Percentiles rank a stretch among this genome's conserved stretches.
These are phyloP conservation scores for Lentinula novae-zelandiae DNA, from an alignment of 1,284 basidiomycete genomes.

Conservation along the genomic window DNA sequence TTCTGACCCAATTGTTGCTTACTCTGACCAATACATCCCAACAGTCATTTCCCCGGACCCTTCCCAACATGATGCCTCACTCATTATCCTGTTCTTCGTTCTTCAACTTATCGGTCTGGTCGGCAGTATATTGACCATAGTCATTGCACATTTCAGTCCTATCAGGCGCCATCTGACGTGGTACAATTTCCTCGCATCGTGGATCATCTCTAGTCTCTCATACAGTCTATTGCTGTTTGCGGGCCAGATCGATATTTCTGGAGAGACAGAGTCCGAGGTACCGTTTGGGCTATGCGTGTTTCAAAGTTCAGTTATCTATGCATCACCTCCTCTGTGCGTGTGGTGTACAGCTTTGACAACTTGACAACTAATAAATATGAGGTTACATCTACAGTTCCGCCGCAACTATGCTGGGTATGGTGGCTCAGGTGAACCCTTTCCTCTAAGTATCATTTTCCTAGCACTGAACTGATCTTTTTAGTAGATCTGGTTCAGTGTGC, in stretches of 20 bases:
- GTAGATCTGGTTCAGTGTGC: conserved; percentile 15
- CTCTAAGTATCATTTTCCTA: not conserved
- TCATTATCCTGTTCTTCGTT: conserved; percentile 25
- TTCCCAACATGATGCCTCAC: not conserved
- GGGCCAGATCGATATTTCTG: conserved; percentile 16
- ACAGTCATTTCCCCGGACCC: not conserved
- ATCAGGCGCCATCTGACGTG: conserved; percentile 16
- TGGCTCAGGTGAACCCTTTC: conserved; percentile 12
- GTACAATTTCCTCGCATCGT: conserved; percentile 16
- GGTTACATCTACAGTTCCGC: conserved; percentile 16
- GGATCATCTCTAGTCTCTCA: conserved; percentile 32
- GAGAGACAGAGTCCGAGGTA: conserved; percentile 12
- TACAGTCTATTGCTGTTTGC: conserved; percentile 28
- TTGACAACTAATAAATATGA: not conserved
- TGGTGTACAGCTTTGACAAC: not conserved
- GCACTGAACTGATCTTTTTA: not conserved
- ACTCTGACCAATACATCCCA: not conserved
- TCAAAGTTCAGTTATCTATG: conserved; percentile 29
- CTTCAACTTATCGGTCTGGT: conserved; percentile 27
- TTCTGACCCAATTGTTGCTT: not conserved
- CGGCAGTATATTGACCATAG: conserved; percentile 26
- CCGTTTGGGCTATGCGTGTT: conserved; percentile 23
- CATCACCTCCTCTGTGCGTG: conserved; percentile 29
- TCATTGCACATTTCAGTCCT: conserved; percentile 25
- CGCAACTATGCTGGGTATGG: conserved; percentile 19